Evolutionary conservation across 306 rosid genomes (phyloP).

Genomic region (Fagus sylvatica): DNA sequence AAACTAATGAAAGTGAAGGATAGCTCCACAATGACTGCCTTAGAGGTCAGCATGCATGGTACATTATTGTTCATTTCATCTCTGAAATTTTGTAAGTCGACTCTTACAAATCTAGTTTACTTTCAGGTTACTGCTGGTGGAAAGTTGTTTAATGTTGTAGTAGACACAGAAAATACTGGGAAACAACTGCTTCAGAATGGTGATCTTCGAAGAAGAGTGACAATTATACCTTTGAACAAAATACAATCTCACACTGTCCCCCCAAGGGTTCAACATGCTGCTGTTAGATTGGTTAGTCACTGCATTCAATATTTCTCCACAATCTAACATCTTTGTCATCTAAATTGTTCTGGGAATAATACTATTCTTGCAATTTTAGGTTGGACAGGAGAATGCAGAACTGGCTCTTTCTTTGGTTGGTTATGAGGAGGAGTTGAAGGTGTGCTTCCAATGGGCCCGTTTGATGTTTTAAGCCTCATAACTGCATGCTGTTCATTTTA

Average conservation of each 20-base stretch:
- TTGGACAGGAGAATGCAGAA: constrained; percentile 82
- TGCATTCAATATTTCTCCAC: constrained; percentile 14
- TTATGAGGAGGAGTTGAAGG: constrained; percentile 81
- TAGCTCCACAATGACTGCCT: constrained; percentile 78
- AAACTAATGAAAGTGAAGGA: constrained; percentile 90
- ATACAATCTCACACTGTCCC: constrained; percentile 63
- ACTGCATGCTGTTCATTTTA: constrained; percentile 6
- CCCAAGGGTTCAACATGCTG: constrained; percentile 61
- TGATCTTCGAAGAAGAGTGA: constrained; percentile 83
- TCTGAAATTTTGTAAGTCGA: constrained; percentile 15
- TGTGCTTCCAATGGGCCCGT: constrained; percentile 27
- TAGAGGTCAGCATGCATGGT: constrained; percentile 63
- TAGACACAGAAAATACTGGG: constrained; percentile 88
- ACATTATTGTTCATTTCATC: constrained; percentile 9
- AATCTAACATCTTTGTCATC: constrained; percentile 9
- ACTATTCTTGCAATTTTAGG: constrained; percentile 50
- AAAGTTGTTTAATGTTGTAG: constrained; percentile 87
- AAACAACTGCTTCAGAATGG: constrained; percentile 90
- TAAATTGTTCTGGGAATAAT: constrained; percentile 12
- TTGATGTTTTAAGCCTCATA: not conserved
- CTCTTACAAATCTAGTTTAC: constrained; percentile 11
- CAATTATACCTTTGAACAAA: constrained; percentile 93
- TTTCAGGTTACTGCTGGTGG: constrained; percentile 96
- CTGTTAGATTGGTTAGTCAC: constrained; percentile 64
- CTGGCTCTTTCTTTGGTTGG: constrained; percentile 92